phyloP scores from a whole-genome alignment of 2,329 filamentous ascomycete genomes.

The Pseudocercospora macadamiae region DNA sequence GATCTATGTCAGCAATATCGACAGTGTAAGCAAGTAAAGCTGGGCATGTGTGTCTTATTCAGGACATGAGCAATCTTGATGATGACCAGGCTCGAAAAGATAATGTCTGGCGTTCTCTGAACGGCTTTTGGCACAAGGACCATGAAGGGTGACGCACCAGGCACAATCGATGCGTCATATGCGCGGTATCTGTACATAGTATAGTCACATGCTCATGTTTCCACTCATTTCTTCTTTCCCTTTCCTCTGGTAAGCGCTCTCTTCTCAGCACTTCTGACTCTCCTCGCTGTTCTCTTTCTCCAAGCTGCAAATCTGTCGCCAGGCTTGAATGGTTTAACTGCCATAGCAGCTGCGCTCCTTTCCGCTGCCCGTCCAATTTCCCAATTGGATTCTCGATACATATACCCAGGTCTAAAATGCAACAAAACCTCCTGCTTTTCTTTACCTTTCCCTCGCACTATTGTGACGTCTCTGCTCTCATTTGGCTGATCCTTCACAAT shows the following conservation, averaged over 20 bases:
- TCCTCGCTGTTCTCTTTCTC: constrained; percentile 60
- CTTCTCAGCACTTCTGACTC: constrained; percentile 56
- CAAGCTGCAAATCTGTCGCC: constrained; percentile 67
- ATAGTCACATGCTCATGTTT: neutral
- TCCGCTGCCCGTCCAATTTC: constrained; percentile 67
- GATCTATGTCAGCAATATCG: too few relatives aligned
- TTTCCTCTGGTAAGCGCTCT: constrained; percentile 55
- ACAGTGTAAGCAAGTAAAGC: too few relatives aligned
- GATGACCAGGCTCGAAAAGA: too few relatives aligned
- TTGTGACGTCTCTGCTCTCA: constrained; percentile 25
- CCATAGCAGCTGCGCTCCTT: constrained; percentile 55
- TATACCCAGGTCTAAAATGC: constrained; percentile 54
- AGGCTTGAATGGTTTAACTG: constrained; percentile 58
- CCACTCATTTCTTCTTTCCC: constrained; percentile 30
- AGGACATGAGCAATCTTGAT: too few relatives aligned
- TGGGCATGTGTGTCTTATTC: too few relatives aligned
- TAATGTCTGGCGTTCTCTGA: too few relatives aligned
- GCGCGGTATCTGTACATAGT: constrained; percentile 2
- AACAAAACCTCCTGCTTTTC: constrained; percentile 41
- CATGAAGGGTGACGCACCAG: too few relatives aligned
- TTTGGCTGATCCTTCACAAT: constrained; percentile 26
- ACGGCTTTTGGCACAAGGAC: too few relatives aligned
- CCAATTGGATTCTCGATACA: constrained; percentile 68
- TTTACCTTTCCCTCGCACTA: constrained; percentile 37
- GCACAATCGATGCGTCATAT: neutral